Percentiles rank a stretch among this genome's conserved stretches.
Evolutionary conservation across 2,329 filamentous ascomycete species (phyloP).

Genomic region (Trichoderma sp.): DNA sequence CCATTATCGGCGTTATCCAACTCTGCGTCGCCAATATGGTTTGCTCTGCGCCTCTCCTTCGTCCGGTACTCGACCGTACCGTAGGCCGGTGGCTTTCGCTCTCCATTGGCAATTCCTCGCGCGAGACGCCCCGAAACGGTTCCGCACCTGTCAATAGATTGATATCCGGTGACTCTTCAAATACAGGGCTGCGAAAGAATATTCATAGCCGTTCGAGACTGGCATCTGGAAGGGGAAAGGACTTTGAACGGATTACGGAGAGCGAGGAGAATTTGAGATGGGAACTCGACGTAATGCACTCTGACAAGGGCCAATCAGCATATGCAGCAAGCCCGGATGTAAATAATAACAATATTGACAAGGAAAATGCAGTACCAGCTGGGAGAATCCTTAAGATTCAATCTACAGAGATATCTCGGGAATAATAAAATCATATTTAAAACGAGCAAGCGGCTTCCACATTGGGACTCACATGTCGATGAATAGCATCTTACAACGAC

Average conservation of each 20-base stretch:
- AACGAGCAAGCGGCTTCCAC: no score
- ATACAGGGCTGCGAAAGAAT: neutral
- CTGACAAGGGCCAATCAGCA: constrained; percentile 14
- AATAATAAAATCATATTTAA: no score
- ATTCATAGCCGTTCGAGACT: constrained; percentile 3
- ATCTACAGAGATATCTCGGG: no score
- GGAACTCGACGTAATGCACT: constrained; percentile 23
- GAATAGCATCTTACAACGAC: no score
- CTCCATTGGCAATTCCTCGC: neutral
- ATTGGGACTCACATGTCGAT: no score
- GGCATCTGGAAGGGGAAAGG: neutral
- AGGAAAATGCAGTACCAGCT: no score
- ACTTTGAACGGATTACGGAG: constrained; percentile 23
- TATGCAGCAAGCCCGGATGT: neutral
- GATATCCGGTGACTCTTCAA: neutral
- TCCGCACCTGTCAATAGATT: neutral
- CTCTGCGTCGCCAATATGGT: constrained; percentile 24
- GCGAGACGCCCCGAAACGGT: neutral
- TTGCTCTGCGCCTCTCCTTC: constrained; percentile 21
- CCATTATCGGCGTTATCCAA: constrained; percentile 21
- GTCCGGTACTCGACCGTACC: constrained; percentile 24
- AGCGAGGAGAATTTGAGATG: constrained; percentile 25
- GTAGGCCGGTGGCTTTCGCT: constrained; percentile 11
- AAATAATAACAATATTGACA: no score
- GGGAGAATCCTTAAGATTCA: no score